Base-by-base conservation (phyloP, 1,139 yeast species). In the Magnusiomyces suaveolens region DNA sequence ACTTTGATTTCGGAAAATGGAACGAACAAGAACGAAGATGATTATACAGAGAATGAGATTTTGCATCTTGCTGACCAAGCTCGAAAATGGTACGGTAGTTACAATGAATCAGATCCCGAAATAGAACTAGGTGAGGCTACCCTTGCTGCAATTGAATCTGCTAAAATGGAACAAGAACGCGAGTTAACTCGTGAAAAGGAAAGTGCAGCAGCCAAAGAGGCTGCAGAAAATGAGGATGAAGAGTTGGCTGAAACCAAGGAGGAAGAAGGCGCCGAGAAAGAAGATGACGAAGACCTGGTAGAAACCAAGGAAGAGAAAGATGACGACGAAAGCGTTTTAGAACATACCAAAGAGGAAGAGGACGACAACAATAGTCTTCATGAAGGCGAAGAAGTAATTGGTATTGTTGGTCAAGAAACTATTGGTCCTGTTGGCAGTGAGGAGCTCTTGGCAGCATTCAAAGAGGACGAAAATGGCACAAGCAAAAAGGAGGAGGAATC, bases 121-220 rank as follows among this genome's bases (percentile, higher is more conserved):
- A 47, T 6, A 18, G 25, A 26, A 10, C 16, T 50, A 3, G 53
- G 47, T 8, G 41, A 38, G 12, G 53, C 55, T 16, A 53, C 47
- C 10, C 23, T 48, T 2, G 55, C 54, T 16, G 59, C 59, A 10
- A 50, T 59, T 41, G 60, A 56, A 18, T 56, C 56, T 10, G 55
- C 60, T 3, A 49, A 49, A 25, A 53, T 54, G 6, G 61, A 56
- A n/a, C 47, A 54, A 50, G 59, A 53, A 29, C 56, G 43, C 8
- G 55, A 46, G 44, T 52, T 51, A 53, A 47, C 18, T 56, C 55
- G 44, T 49, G 39, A 41, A 26, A 50, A 29, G 20, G 56, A 39
- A 54, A 56, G 12, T 54, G 51, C 57, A 26, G 51, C 55, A 20
- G 62, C 63, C 47, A 55, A 63, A 49, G 57, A 61, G 53, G 43